phyloP scores from a whole-genome alignment of 2,329 filamentous ascomycete genomes.

The Leptographium flavum region DNA sequence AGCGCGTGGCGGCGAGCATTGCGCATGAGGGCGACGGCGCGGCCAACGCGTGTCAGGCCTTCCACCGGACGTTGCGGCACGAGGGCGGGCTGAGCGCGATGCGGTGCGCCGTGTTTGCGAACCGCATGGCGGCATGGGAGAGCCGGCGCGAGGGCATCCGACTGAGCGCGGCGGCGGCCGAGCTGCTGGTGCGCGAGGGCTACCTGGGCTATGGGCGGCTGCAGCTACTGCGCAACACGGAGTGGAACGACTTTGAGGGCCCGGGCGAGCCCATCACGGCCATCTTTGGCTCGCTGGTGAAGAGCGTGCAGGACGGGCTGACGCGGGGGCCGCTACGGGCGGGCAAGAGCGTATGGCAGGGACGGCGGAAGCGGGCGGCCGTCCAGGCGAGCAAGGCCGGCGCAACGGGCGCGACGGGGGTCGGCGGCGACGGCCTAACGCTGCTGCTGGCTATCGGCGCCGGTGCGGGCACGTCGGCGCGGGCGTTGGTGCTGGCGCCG shows the following conservation, averaged over 20 bases:
- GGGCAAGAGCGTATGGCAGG: conserved; percentile 34
- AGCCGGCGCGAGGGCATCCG: conserved; percentile 45
- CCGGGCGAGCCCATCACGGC: conserved; percentile 61
- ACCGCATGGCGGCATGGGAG: conserved; percentile 51
- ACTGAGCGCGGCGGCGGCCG: conserved; percentile 49
- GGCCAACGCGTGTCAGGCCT: conserved; percentile 51
- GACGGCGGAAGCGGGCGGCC: conserved; percentile 19
- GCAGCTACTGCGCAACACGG: conserved; percentile 48
- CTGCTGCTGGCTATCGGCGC: conserved; percentile 36
- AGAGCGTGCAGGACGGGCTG: conserved; percentile 42
- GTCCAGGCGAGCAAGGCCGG: conserved; percentile 1
- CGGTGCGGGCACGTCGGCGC: conserved; percentile 34
- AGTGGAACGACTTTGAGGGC: conserved; percentile 68
- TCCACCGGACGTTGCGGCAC: conserved; percentile 46
- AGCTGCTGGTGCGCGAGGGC: conserved; percentile 47
- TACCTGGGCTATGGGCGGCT: conserved; percentile 49
- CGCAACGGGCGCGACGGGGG: neutral
- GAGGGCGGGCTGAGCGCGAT: conserved; percentile 37
- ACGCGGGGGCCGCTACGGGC: conserved; percentile 51
- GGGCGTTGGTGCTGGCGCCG: conserved; percentile 40
- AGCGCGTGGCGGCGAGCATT: conserved; percentile 46
- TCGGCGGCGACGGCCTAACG: conserved; percentile 19
- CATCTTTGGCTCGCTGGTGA: conserved; percentile 44
- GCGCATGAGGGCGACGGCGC: conserved; percentile 52
- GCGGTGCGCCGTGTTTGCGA: conserved; percentile 50